A percentile compares a stretch with the other conserved stretches of the same genome.
phyloP scores from a whole-genome alignment of 192 early-diverging fungal species.

The Kickxella alabastrina region DNA sequence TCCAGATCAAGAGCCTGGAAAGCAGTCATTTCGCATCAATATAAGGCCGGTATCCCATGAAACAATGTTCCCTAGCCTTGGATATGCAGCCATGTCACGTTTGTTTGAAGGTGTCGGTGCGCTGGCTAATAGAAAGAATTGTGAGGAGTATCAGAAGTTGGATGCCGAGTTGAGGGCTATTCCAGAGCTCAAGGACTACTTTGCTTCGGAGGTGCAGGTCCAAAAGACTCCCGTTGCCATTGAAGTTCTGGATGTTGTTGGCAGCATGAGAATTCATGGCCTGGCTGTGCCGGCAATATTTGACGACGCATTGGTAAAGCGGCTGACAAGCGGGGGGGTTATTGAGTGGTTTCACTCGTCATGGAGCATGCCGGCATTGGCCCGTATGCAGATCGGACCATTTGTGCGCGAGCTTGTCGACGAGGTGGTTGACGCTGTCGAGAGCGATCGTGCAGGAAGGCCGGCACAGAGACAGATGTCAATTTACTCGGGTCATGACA shows the following conservation, averaged over 20 bases:
- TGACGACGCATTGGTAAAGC: constrained; percentile 24
- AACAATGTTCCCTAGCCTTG: constrained; percentile 25
- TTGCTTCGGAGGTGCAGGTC: constrained; percentile 4
- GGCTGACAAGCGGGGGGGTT: constrained; percentile 9
- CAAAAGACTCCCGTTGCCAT: constrained; percentile 4
- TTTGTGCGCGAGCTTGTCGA: constrained; percentile 31
- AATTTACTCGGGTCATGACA: constrained; percentile 51
- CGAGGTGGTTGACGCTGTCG: constrained; percentile 20
- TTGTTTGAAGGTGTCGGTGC: constrained; percentile 11
- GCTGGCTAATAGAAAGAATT: background rate
- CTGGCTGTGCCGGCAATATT: constrained; percentile 27
- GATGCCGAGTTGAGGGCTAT: constrained; percentile 21
- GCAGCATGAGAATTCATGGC: constrained; percentile 24
- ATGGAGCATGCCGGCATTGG: constrained; percentile 14
- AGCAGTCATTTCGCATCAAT: constrained; percentile 16
- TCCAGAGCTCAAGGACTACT: constrained; percentile 13
- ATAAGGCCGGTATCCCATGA: constrained; percentile 33
- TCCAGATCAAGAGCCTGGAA: constrained; percentile 21
- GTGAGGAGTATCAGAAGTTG: constrained; percentile 19
- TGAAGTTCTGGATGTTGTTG: constrained; percentile 16
- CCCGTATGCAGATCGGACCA: constrained; percentile 32
- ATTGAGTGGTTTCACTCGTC: constrained; percentile 23
- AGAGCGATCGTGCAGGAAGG: constrained; percentile 28
- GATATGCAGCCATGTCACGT: constrained; percentile 22
- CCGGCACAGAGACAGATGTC: constrained; percentile 11